These are phyloP conservation scores for Castanea sativa DNA, from an alignment of 306 rosid genomes.

Conservation along the genomic window DNA sequence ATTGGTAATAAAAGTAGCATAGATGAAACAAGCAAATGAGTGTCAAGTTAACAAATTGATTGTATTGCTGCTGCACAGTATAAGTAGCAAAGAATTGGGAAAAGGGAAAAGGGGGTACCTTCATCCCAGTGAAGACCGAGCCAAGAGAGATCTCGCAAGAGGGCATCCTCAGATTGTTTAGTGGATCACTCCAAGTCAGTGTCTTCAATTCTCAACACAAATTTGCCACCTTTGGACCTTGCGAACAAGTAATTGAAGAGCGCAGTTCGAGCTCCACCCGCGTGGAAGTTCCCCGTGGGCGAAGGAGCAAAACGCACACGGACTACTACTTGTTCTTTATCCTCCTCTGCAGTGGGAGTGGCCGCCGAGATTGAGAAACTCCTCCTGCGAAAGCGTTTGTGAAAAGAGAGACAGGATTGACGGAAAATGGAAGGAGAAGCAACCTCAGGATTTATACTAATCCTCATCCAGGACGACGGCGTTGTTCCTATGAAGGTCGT, in stretches of 20 bases:
- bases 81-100: not conserved
- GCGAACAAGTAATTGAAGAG: slow-evolving; percentile 77
- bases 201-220: slow-evolving; percentile 87
- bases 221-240: slow-evolving; percentile 90
- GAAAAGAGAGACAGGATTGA: too few relatives aligned
- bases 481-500: too few relatives aligned
- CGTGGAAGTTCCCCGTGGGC: slow-evolving; percentile 91
- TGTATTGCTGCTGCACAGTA: too few relatives aligned
- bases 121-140: slow-evolving; percentile 96
- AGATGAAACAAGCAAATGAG: too few relatives aligned
- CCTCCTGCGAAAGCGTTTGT: too few relatives aligned
- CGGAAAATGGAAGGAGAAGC: too few relatives aligned
- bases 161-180: slow-evolving; percentile 76
- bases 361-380: slow-evolving; percentile 57
- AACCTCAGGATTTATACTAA: too few relatives aligned
- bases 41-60: too few relatives aligned
- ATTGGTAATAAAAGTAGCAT: too few relatives aligned
- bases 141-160: slow-evolving; percentile 88
- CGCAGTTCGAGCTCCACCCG: slow-evolving; percentile 95
- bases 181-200: slow-evolving; percentile 99
- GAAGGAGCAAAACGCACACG: slow-evolving; percentile 97
- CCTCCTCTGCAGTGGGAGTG: not conserved
- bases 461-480: too few relatives aligned
- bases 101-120: slow-evolving; percentile 13
- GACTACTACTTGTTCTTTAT: slow-evolving; percentile 54